Conservation (phyloP, 164 flowering plant genomes). For the Vitis riparia region DNA sequence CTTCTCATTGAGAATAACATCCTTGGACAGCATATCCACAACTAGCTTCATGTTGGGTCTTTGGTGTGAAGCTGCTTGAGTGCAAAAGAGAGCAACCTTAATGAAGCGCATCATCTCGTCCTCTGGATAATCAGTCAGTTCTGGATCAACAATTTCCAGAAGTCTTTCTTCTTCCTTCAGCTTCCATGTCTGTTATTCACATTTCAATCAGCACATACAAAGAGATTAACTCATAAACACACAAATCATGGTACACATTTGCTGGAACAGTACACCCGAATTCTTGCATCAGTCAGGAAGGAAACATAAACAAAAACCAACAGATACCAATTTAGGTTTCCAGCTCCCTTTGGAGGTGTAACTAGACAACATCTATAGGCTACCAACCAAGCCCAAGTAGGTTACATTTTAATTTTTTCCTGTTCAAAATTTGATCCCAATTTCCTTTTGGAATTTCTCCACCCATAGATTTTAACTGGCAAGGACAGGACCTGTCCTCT, state of each 20-base stretch:
- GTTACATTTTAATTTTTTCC: too few relatives aligned
- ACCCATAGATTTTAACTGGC: too few relatives aligned
- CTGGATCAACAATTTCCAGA: conserved; percentile 73
- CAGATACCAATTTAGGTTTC: too few relatives aligned
- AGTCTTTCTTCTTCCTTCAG: conserved; percentile 59
- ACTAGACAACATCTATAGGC: background rate
- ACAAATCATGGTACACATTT: background rate
- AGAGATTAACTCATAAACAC: background rate
- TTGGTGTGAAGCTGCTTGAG: conserved; percentile 61
- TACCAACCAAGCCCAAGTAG: background rate
- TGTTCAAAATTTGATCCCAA: too few relatives aligned
- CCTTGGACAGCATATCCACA: conserved; percentile 67
- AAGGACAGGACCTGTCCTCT: too few relatives aligned
- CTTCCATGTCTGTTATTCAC: conserved; percentile 70
- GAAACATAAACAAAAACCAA: too few relatives aligned
- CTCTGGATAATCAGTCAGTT: conserved; percentile 45
- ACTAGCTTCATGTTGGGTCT: conserved; percentile 84
- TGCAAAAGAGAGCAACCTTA: conserved; percentile 82
- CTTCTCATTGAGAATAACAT: conserved; percentile 50
- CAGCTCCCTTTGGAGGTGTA: background rate
- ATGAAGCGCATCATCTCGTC: conserved; percentile 64
- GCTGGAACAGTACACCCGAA: too few relatives aligned
- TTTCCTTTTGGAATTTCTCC: too few relatives aligned
- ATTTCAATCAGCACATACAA: background rate
- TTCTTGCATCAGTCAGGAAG: too few relatives aligned